Evolutionary conservation across 441 rosid species (phyloP), one percentile per base, ranked within the genome.

Genomic region (Arabidopsis lyrata): DNA sequence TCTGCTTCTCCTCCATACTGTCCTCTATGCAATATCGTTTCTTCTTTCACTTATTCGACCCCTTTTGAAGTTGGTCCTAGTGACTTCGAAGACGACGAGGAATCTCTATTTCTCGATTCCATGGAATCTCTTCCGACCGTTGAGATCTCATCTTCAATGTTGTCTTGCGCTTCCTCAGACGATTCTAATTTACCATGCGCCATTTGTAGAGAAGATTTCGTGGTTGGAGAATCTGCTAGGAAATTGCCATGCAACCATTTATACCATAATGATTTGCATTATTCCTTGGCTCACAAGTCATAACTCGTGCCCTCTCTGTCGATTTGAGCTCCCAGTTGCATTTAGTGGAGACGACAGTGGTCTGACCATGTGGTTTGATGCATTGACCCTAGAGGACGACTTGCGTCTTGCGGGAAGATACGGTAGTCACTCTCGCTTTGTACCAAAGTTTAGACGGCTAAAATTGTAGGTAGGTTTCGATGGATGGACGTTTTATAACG

Each of bases 241-340:
- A 78, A 64, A 15, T 82, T 85, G 27, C 90, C 92, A 32, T 86
- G 92, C 66, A 62, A 72, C 34, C 93, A 88, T 57, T 60, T 86
- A 16, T 88, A 78, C 69, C 93, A 86, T 62, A 34, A 77, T 16
- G 81, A 83, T n/a, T n/a, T 86, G 90, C 78, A 88, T 88, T 49
- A 63, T 75, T 27, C 85, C 85, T 1, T 86, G 89, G 86, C 83
- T 88, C 57, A 63, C 81, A 24, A 49, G 54, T 65, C 87, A 83
- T 13, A 73, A 60, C 36, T 82, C 90, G 1, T 88, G 90, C 36
- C 89, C 89, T 66, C 80, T 88, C 34, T 86, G 90, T 57, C 87
- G 89, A 15, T 83, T 79, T 55, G 77, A 75, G 72, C 69, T 83
- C 2, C 79, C 83, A 8, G 24, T 42, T 54, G 7, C 12, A 27